These are phyloP conservation scores for Saccharum spontaneum DNA, from an alignment of 176 grass and related monocot genomes.

Conservation along the genomic window DNA sequence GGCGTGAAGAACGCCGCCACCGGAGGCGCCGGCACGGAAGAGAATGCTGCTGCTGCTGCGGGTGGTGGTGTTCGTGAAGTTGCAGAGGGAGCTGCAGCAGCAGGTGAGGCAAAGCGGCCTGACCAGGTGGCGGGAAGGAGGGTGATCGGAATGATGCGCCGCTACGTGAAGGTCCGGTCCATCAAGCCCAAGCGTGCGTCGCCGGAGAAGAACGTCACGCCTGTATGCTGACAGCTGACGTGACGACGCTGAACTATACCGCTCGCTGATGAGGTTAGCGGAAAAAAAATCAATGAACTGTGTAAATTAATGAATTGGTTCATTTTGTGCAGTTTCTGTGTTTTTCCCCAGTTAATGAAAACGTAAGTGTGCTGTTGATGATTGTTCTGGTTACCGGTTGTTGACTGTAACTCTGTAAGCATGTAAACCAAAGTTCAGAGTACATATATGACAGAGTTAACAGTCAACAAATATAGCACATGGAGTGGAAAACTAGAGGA, in stretches of 20 bases:
- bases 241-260: neutral
- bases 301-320: neutral
- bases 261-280: too few species aligned
- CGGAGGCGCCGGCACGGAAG: neutral
- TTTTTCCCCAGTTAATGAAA: neutral
- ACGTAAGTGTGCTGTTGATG: neutral
- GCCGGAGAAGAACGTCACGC: neutral
- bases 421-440: neutral
- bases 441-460: too few species aligned
- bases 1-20: neutral
- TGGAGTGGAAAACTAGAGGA: neutral
- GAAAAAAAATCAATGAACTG: neutral
- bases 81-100: neutral
- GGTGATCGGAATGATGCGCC: constrained; percentile 26
- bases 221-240: neutral
- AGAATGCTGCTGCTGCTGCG: neutral
- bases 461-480: too few species aligned
- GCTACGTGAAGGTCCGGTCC: constrained; percentile 21
- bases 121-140: neutral
- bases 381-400: neutral
- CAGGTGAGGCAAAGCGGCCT: neutral
- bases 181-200: constrained; percentile 17
- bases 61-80: neutral
- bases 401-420: neutral
- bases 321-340: neutral